Percentiles rank a stretch among this genome's conserved stretches.
Conservation (phyloP, 108 stramenopile genomes). For the Nitzschia sp. region DNA sequence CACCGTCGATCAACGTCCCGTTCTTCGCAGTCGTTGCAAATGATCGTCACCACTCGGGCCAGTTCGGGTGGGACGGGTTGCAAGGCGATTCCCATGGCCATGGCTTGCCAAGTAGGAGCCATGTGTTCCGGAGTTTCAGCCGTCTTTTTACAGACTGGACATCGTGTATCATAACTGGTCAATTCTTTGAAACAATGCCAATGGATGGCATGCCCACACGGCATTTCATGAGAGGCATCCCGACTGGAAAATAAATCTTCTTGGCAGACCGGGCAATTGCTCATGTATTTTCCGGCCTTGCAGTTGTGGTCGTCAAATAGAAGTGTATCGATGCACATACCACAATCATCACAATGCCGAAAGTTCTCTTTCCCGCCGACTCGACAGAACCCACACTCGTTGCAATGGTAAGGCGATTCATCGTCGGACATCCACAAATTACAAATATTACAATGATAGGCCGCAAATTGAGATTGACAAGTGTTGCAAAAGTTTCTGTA, state of each 20-base stretch:
- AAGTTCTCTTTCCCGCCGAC: constrained; percentile 84
- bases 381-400: constrained; percentile 84
- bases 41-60: constrained; percentile 67
- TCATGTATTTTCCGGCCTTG: constrained; percentile 81
- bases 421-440: constrained; percentile 86
- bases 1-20: constrained; percentile 56
- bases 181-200: constrained; percentile 81
- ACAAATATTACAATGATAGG: constrained; percentile 83
- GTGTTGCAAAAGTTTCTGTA: constrained; percentile 67
- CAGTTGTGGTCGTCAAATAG: constrained; percentile 79
- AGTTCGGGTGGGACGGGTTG: constrained; percentile 83
- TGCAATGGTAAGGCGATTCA: constrained; percentile 79
- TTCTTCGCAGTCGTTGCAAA: constrained; percentile 79
- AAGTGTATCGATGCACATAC: constrained; percentile 83
- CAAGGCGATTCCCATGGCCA: constrained; percentile 75
- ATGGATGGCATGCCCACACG: constrained; percentile 82
- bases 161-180: constrained; percentile 69
- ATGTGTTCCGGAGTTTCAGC: constrained; percentile 80
- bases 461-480: constrained; percentile 72
- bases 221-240: constrained; percentile 63
- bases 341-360: constrained; percentile 81
- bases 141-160: constrained; percentile 88
- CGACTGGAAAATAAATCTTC: constrained; percentile 74
- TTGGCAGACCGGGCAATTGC: constrained; percentile 84
- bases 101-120: constrained; percentile 76